Evolutionary conservation across 805 yeast species (phyloP), one percentile per base, ranked within the genome.

Genomic region (Metschnikowia kofuensis): DNA sequence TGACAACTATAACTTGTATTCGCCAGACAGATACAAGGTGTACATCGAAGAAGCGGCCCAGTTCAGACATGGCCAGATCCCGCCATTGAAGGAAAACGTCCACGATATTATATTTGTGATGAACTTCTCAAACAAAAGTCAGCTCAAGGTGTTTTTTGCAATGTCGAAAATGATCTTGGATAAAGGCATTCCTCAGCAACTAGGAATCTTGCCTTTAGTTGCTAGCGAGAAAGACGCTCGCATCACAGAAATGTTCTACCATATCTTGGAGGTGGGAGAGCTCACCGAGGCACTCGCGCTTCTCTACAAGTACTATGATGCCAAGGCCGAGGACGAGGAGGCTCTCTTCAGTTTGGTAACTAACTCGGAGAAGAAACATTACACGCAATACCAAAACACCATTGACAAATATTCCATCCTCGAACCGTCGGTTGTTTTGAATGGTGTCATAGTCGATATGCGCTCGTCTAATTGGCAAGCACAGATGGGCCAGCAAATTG

Each of bases 191-290:
- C 88, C 96, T 0, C 86, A 90, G 54, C 85, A 91, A 64, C 61
- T 92, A 44, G 99, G 97, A 7, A 53, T 92, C 2, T 70, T 92
- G n/a, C 96, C 98, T 0, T 49, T 86, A 2, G 60, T 66, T 8
- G 65, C 61, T 1, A 57, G 54, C 6, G 68, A 65, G 10, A 44
- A 53, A 21, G 76, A 70, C 47, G 53, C 58, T 7, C 37, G 40
- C 7, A 38, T 72, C 14, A 70, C 75, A 1, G 57, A 67, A 40
- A 53, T 48, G 44, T 68, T 72, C 48, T 72, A 70, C 52, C 70
- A 62, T 37, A 52, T 73, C 30, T 59, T 63, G 37, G 67, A 64
- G 11, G 61, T 58, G 0, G 60, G 75, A 0, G 54, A 59, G 26
- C 46, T 61, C 4, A 58, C 58, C 40, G 77, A 73, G 53, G 71